phyloP scores from a whole-genome alignment of 179 eudicot species.

The Heliamphora pulchella region DNA sequence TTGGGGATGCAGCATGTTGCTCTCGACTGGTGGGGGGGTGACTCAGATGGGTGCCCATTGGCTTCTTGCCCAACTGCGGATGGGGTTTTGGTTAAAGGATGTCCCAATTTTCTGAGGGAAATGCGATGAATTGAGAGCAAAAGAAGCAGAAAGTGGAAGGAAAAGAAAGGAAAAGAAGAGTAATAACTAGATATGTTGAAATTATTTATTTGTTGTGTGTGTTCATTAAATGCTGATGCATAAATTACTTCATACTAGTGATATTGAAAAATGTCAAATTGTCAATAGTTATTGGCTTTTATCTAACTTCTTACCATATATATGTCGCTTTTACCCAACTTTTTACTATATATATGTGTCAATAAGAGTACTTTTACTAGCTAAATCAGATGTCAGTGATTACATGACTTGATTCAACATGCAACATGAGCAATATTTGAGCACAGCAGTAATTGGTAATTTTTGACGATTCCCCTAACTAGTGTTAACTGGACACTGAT shows the following conservation, averaged over 20 bases:
- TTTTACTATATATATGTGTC: no score
- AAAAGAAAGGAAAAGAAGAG: background rate
- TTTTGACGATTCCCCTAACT: no score
- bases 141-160: background rate
- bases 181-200: background rate
- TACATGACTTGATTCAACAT: no score
- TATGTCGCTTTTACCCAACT: no score
- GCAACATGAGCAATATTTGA: no score
- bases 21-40: constrained; percentile 37
- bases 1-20: constrained; percentile 14
- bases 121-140: background rate
- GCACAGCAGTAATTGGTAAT: no score
- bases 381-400: no score
- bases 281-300: background rate
- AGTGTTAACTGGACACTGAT: no score
- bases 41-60: constrained; percentile 30
- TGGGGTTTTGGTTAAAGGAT: constrained; percentile 29
- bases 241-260: background rate
- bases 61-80: constrained; percentile 38
- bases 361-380: no score
- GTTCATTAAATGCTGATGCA: background rate
- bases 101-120: constrained; percentile 22
- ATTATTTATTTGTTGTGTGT: background rate
- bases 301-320: background rate
- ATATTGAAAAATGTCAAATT: background rate